Base-by-base conservation (phyloP, 176 grass and related monocot species). In the Bothriochloa decipiens region DNA sequence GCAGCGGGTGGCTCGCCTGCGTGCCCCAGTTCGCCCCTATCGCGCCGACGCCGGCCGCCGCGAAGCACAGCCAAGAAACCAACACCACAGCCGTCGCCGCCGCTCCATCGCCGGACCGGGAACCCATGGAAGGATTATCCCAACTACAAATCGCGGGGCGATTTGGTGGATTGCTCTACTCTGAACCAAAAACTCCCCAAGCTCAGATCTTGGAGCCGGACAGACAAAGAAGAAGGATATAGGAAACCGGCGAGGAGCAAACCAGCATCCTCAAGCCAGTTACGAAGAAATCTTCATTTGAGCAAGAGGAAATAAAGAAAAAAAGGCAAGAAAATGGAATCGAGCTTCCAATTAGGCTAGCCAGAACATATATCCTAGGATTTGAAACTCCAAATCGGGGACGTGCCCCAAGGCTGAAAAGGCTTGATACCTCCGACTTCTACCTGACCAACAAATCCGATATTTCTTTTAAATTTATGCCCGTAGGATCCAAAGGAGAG, bases 1-100 rank as follows among this genome's bases (percentile, higher is more conserved):
- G 15, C 60, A 99, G 87, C 14, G 93, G 96, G 87, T 99, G 96
- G 89, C 96, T 99, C 28, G 93, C 58, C 87, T 99, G 96, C 41
- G 93, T 96, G 49, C 96, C 96, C 96, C 96, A 99, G 90, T 99
- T 99, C 32, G 93, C 96, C 41, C 96, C 96, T 61, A 96, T 99
- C 45, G 91, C 91, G 11, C 75, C 86, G 29, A 94, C 93, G 39
- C 84, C 60, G 10, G 42, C 49, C 69, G 72, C 63, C 76, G 79
- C 50, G 68, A 86, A 55, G 60, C 80, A 90, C 78, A 90, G 55
- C 88, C 82, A 94, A 62, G 22, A 96, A 22, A 97, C 28, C 67
- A 83, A 11, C 81, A 11, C 43, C 60, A 9, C 49, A 12, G 32
- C 88, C 46, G 15, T 57, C 77, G 17, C n/a, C 3, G 70, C 53